Base-by-base conservation (phyloP, 2,329 filamentous ascomycete species). In the Septoria petroselini region DNA sequence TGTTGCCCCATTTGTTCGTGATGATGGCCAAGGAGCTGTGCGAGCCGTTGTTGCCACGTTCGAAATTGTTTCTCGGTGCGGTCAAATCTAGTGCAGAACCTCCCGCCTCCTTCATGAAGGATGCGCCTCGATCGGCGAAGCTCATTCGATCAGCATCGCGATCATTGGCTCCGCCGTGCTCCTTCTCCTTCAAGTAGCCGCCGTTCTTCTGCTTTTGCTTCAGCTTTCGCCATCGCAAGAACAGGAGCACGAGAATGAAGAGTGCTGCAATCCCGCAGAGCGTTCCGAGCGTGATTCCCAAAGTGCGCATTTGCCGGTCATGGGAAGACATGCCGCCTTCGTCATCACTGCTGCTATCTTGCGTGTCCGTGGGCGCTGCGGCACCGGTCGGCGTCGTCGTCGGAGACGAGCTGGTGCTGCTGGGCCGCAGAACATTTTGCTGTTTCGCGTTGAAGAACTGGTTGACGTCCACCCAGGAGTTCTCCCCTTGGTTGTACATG, bases 251-350 rank as follows among this genome's bases (percentile, higher is more conserved):
- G 1, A 87, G 67, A 19, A 86, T 76, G n/a, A 94, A 73, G 5
- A 95, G 65, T 0, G 82, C 71, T 15, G 85, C 82, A 44, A 89
- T 73, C 14, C 86, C 89, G 44, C 87, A 79, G 17, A 95, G 82
- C n/a, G 84, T 83, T 9, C 91, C 90, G 1, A 97, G 76, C 0
- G 87, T 87, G 42, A 88, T 87, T 27, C 88, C 91, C 1, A 96
- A 77, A 21, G 95, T 85, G 6, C 82, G 71, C 46, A 76, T 58
- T 64, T 70, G 82, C 58, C 55, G 58, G 15, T 69, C 77, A 73
- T 65, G 62, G 57, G 76, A 70, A 66, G 66, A 53, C 57, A 61
- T 40, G 49, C 59, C 34, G 49, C 60, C 38, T 54, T 57, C 44
- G 44, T 58, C 48, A 59, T 59, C 33, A 64, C 66, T 66, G 31